Evolutionary conservation across 83 land plant species (phyloP).

Genomic region (Picea abies): DNA sequence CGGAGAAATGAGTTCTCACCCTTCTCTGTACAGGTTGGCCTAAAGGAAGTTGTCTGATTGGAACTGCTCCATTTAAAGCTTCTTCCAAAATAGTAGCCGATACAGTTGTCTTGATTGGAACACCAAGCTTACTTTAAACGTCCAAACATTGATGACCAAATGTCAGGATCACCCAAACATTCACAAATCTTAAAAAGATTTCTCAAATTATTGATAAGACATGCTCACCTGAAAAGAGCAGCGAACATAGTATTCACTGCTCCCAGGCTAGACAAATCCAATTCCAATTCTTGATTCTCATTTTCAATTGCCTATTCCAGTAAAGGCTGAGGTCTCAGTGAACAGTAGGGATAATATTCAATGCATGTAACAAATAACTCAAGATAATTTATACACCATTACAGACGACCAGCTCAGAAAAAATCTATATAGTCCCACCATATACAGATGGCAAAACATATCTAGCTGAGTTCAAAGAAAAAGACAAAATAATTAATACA

Average conservation of each 20-base stretch:
- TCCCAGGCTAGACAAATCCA: slow-evolving; percentile 93
- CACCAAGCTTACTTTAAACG: slow-evolving; percentile 85
- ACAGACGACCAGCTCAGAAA: not conserved
- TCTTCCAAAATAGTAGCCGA: slow-evolving; percentile 92
- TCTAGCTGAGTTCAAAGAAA: not conserved
- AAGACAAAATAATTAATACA: not conserved
- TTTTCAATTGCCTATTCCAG: slow-evolving; percentile 59
- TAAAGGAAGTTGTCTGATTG: slow-evolving; percentile 66
- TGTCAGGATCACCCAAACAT: not conserved
- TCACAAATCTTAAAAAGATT: not conserved
- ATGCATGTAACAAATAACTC: not conserved
- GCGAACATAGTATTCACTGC: slow-evolving; percentile 96
- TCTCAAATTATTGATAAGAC: slow-evolving; percentile 1
- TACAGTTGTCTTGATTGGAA: slow-evolving; percentile 97
- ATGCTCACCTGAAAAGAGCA: slow-evolving; percentile 87
- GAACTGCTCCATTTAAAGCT: slow-evolving; percentile 85
- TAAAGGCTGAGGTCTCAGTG: slow-evolving; percentile 6
- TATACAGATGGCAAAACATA: not conserved
- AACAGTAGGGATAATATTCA: not conserved
- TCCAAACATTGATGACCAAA: slow-evolving; percentile 7
- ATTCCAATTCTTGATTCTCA: slow-evolving; percentile 78
- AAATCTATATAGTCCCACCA: not conserved
- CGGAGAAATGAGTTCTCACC: slow-evolving; percentile 39
- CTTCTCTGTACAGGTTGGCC: slow-evolving; percentile 70
- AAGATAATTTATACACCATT: not conserved